Evolutionary conservation across 208 protist genomes (phyloP).

Genomic region (Acanthamoeba lugdunensis): DNA sequence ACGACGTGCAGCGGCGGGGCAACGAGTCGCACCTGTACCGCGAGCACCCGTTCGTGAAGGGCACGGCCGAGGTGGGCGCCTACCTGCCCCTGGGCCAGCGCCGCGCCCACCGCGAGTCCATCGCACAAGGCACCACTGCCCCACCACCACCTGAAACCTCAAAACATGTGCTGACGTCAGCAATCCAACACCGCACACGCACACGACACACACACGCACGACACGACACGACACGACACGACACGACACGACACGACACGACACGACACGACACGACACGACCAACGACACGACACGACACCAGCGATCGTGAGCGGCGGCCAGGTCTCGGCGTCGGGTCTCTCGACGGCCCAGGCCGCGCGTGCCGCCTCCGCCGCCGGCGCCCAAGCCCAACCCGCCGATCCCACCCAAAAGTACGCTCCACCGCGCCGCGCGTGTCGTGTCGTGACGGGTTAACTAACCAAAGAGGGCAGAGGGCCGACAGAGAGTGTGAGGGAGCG

Average conservation of each 20-base stretch:
- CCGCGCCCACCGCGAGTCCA: constrained; percentile 11
- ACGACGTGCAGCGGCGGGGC: constrained; percentile 35
- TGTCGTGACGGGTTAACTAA: too few relatives aligned
- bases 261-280: too few relatives aligned
- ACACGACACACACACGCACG: neutral
- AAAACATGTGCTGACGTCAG: too few relatives aligned
- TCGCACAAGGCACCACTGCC: neutral
- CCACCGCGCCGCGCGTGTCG: too few relatives aligned
- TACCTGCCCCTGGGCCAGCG: neutral
- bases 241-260: too few relatives aligned
- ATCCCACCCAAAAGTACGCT: too few relatives aligned
- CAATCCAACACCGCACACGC: too few relatives aligned
- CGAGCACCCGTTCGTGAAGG: constrained; percentile 25
- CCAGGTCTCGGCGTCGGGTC: neutral
- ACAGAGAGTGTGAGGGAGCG: neutral
- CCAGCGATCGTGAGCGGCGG: neutral
- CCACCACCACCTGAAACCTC: too few relatives aligned
- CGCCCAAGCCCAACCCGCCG: too few relatives aligned
- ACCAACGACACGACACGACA: too few relatives aligned
- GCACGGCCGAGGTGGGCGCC: neutral
- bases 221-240: too few relatives aligned
- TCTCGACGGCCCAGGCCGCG: neutral
- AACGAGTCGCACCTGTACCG: constrained; percentile 23
- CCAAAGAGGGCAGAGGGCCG: neutral
- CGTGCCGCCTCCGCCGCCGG: neutral